Evolutionary conservation across 495 filamentous ascomycete genomes (phyloP), one percentile per base, ranked within the genome.

Genomic region (Aspergillus hancockii): DNA sequence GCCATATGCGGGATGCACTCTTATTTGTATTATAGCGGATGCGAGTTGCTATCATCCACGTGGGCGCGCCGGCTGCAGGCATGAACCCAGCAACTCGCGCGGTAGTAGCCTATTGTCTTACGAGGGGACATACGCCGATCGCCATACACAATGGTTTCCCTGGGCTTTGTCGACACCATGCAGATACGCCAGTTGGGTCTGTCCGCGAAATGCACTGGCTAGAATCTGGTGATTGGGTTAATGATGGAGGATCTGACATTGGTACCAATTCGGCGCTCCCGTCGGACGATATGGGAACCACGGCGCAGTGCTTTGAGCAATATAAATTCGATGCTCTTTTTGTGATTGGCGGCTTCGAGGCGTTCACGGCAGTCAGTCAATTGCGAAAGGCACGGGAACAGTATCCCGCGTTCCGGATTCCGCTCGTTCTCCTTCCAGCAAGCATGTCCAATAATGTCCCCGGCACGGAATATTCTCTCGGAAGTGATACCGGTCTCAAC

Each of bases 381-480:
- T 79, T 98, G 40, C 85, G 93, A 55, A 81, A 87, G 71, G 93
- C 88, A 3, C 80, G 91, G 54, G 80, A 83, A 8, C 75, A 88
- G 49, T 96, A 89, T 71, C 83, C 87, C 12, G 85, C 91, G 5
- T 89, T 98, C 61, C 89, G 89, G 67, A 97, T 98, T 60, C 93
- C 93, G 46, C 90, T 97, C 82, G 83, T 87, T 22, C 79, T 95
- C 22, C 79, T 97, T 10, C 93, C 93, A n/a, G 93, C 93, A 9
- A 97, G 93, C 22, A 91, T 98, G 68, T 91, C 88, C 61, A 97
- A 97, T 77, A 97, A 98, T 71, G 94, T 98, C 5, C 93, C 93
- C 0, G 93, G 93, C 7, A 96, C 93, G 9, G 93, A 98, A 74
- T 98, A 95, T 75, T 95, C 90, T 0, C 81, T 98, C 41, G 93